These are phyloP conservation scores for Marchantia polymorpha DNA, from an alignment of 225 moss, liverwort and hornwort species.

Conservation along the genomic window DNA sequence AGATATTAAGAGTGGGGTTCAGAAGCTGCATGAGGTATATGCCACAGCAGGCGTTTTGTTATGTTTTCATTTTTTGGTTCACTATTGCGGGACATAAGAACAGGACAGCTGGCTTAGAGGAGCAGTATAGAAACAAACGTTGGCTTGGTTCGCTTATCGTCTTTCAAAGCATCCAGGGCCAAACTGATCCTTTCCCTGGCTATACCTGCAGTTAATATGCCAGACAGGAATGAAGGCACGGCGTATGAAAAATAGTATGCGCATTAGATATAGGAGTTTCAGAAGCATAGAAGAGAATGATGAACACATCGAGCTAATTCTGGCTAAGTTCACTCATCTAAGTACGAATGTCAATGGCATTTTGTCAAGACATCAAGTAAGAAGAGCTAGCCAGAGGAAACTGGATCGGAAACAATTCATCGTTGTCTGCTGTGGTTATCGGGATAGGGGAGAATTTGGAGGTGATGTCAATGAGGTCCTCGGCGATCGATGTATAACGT, in stretches of 20 bases:
- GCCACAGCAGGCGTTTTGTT: too few relatives aligned
- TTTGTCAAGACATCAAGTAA: too few relatives aligned
- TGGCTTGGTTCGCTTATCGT: slow-evolving; percentile 32
- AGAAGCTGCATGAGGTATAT: background rate
- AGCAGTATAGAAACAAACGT: slow-evolving; percentile 6
- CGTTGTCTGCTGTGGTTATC: too few relatives aligned
- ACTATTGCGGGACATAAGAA: background rate
- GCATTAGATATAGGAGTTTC: background rate
- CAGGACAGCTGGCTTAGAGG: background rate
- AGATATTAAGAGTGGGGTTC: too few relatives aligned
- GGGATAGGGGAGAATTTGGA: too few relatives aligned
- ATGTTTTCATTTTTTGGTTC: too few relatives aligned
- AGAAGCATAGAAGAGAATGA: background rate
- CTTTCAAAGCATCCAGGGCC: slow-evolving; percentile 27
- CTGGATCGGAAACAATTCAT: too few relatives aligned
- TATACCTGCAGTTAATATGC: slow-evolving; percentile 12
- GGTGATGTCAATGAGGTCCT: too few relatives aligned
- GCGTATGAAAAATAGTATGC: background rate
- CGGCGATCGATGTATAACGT: too few relatives aligned
- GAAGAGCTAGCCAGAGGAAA: too few relatives aligned
- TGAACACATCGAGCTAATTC: background rate
- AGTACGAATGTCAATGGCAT: too few relatives aligned
- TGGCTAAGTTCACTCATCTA: too few relatives aligned
- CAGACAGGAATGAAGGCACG: background rate
- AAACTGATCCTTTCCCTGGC: slow-evolving; percentile 17